phyloP scores from a whole-genome alignment of 768 basidiomycete species.

The Leccinum variicolor region DNA sequence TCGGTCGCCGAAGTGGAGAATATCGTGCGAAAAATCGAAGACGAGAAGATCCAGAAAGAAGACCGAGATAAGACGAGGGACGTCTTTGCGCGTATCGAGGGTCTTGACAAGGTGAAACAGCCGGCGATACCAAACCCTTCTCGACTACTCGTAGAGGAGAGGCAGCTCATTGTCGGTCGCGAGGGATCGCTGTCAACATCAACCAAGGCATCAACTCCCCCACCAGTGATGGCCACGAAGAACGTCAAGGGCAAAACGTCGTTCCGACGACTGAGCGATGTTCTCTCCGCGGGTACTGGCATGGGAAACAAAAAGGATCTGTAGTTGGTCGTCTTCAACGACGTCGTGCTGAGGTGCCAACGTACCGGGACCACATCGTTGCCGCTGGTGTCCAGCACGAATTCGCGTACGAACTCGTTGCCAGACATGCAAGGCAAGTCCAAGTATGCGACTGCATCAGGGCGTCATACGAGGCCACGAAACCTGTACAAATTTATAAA shows the following conservation, averaged over 20 bases:
- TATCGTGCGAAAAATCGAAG: constrained; percentile 95
- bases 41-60: constrained; percentile 96
- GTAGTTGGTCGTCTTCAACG: constrained; percentile 95
- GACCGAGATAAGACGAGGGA: constrained; percentile 95
- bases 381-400: constrained; percentile 66
- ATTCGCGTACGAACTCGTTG: constrained; percentile 68
- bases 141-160: constrained; percentile 83
- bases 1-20: constrained; percentile 97
- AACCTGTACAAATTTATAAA: constrained; percentile 94
- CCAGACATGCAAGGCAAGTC: constrained; percentile 83
- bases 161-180: constrained; percentile 42
- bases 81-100: constrained; percentile 94
- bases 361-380: constrained; percentile 85
- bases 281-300: constrained; percentile 59
- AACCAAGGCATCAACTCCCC: constrained; percentile 33
- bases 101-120: constrained; percentile 90
- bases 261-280: constrained; percentile 86
- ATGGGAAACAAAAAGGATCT: constrained; percentile 75
- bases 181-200: constrained; percentile 20
- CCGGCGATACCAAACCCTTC: constrained; percentile 89
- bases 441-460: constrained; percentile 82
- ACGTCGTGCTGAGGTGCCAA: constrained; percentile 91
- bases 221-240: constrained; percentile 40
- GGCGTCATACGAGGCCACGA: constrained; percentile 78
- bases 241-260: constrained; percentile 79